A percentile compares a stretch with the other conserved stretches of the same genome.
Conservation (phyloP, 1,139 yeast genomes). For the Kurtzmaniella quercitrusa region DNA sequence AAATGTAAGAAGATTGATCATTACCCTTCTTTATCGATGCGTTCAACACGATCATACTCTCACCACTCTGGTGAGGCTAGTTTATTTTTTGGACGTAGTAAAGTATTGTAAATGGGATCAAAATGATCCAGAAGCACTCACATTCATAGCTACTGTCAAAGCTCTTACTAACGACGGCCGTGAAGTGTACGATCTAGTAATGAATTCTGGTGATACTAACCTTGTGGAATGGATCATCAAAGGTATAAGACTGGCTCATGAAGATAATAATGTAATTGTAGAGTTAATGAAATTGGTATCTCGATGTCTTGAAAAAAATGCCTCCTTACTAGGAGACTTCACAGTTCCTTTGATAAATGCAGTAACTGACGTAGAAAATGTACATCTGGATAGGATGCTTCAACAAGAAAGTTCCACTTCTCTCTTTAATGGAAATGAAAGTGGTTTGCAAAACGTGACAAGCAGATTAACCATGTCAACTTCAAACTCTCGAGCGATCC, state of each 20-base stretch:
- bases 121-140: conserved; percentile 1
- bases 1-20: conserved; percentile 48
- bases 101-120: conserved; percentile 30
- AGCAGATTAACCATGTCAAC: background rate
- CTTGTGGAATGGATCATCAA: conserved; percentile 20
- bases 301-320: conserved; percentile 48
- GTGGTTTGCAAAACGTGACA: background rate
- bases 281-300: conserved; percentile 29
- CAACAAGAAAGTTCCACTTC: background rate
- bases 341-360: background rate
- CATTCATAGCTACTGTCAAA: conserved; percentile 48
- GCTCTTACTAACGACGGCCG: conserved; percentile 58
- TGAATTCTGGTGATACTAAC: conserved; percentile 40
- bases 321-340: conserved; percentile 39
- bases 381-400: background rate
- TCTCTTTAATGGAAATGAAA: background rate
- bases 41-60: conserved; percentile 46
- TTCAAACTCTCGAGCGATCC: background rate
- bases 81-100: conserved; percentile 59
- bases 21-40: conserved; percentile 54
- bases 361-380: background rate
- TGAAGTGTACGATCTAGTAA: conserved; percentile 54
- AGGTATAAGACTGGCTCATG: conserved; percentile 21
- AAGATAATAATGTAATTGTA: conserved; percentile 18
- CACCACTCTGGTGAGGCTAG: conserved; percentile 41